Base-by-base conservation (phyloP, 352 stramenopile genomes). In the Globisporangium canariense region DNA sequence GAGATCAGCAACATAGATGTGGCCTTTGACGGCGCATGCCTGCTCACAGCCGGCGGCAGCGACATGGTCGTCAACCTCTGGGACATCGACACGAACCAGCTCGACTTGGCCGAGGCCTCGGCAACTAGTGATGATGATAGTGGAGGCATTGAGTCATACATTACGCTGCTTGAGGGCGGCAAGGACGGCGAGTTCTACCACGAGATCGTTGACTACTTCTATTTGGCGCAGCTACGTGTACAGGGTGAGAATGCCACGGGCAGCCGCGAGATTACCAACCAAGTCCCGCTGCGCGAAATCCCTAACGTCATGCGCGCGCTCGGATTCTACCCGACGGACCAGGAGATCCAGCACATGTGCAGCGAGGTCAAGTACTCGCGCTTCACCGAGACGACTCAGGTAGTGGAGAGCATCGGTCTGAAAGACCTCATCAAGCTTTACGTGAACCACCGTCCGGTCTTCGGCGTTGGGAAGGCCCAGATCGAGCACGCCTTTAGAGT, bases 151-250 rank as follows among this genome's bases (percentile, higher is more conserved):
- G 75, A 84, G 46, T 88, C 92, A 10, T 98, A 89, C 62, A 63
- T 96, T 50, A 75, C 87, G 25, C 73, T 97, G 20, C 74, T 98
- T 5, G 90, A 97, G 73, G 91, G 91, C 49, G 91, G 88, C 18
- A 62, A 65, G 2, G 73, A 90, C 6, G 92, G 93, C 0, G 79
- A 75, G 28, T 90, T 98, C 58, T 95, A 93, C 71, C 70, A 97
- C 53, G 90, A 98, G 45, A 91, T 98, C 14, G 85, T 98, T 36
- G 91, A 98, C 67, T 98, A 97, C 73, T 98, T 98, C 69, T 98
- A 97, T 70, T 93, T 97, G 61, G 86, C 86, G 3, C 89, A 98
- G 68, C 78, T 98, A 16, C 86, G 94, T 18, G 79, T 91, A 40
- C 90, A 97, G 56, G 93, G 94, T 22, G 94, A 98, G 59, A 83